Percentiles rank a stretch among this genome's conserved stretches.
Evolutionary conservation across 495 filamentous ascomycete genomes (phyloP).

Genomic region (Neohortaea acidophila): DNA sequence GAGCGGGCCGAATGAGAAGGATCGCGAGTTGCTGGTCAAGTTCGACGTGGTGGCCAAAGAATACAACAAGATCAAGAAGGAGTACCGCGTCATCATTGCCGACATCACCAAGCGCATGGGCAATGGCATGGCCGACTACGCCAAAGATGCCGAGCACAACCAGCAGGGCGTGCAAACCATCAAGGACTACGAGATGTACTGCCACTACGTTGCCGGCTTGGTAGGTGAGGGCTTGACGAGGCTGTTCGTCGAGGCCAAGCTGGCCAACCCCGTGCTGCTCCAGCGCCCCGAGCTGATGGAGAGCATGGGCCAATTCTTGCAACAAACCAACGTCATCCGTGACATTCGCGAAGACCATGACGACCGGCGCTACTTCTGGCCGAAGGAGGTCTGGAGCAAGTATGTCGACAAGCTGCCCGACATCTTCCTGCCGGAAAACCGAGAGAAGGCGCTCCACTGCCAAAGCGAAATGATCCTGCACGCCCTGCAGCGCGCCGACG

Average conservation of each 20-base stretch:
- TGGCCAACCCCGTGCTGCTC: slow-evolving; percentile 73
- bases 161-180: slow-evolving; percentile 65
- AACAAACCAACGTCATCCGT: slow-evolving; percentile 97
- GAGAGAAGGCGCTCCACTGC: slow-evolving; percentile 68
- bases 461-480: slow-evolving; percentile 91
- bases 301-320: slow-evolving; percentile 91
- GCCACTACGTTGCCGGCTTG: slow-evolving; percentile 92
- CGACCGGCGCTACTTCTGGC: slow-evolving; percentile 78
- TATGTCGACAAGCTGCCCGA: slow-evolving; percentile 80
- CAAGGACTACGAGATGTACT: slow-evolving; percentile 86
- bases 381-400: slow-evolving; percentile 90
- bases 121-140: slow-evolving; percentile 95
- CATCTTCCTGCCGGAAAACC: slow-evolving; percentile 67
- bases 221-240: slow-evolving; percentile 88
- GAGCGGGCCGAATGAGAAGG: slow-evolving; percentile 85
- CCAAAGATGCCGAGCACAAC: slow-evolving; percentile 63
- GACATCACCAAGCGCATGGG: slow-evolving; percentile 94
- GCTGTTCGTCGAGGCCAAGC: slow-evolving; percentile 73
- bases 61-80: slow-evolving; percentile 75
- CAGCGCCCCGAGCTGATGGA: slow-evolving; percentile 68
- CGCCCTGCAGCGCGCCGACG: slow-evolving; percentile 71
- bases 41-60: slow-evolving; percentile 77
- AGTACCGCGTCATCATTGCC: slow-evolving; percentile 73
- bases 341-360: slow-evolving; percentile 81
- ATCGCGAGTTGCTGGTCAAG: slow-evolving; percentile 77